Evolutionary conservation across 306 rosid species (phyloP).

Genomic region (Hippophae tibetana): DNA sequence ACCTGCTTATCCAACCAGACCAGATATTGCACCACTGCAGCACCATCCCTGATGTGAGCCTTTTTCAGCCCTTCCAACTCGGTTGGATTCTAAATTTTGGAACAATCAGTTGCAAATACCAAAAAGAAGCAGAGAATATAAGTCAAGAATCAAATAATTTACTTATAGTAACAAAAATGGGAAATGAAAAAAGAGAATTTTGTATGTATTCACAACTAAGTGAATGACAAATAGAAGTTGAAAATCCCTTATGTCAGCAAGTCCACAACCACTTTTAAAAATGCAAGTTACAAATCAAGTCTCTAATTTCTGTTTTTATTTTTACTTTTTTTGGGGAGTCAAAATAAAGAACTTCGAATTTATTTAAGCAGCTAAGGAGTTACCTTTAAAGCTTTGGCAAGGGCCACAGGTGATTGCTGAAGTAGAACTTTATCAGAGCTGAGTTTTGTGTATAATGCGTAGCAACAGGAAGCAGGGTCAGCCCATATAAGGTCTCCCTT

Average conservation of each 20-base stretch:
- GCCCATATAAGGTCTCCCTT: slow-evolving; percentile 56
- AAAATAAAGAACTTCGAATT: too few relatives aligned
- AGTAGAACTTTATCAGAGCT: slow-evolving; percentile 47
- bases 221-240: too few relatives aligned
- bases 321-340: too few relatives aligned
- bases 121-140: slow-evolving; percentile 2
- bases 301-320: too few relatives aligned
- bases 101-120: slow-evolving; percentile 10
- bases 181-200: too few relatives aligned
- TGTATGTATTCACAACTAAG: too few relatives aligned
- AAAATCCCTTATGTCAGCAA: too few relatives aligned
- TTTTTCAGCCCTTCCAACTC: slow-evolving; percentile 83
- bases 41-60: slow-evolving; percentile 88
- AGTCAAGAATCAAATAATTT: too few relatives aligned
- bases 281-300: too few relatives aligned
- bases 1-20: slow-evolving; percentile 92
- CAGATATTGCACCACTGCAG: slow-evolving; percentile 91
- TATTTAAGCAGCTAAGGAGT: too few relatives aligned
- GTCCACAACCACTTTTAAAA: too few relatives aligned
- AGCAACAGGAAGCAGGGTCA: slow-evolving; percentile 85
- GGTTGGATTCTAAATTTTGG: slow-evolving; percentile 49
- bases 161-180: too few relatives aligned
- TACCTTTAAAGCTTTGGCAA: slow-evolving; percentile 95
- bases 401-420: slow-evolving; percentile 95
- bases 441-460: slow-evolving; percentile 66